A percentile compares a stretch with the other conserved stretches of the same genome.
Evolutionary conservation across 192 early-diverging fungal species (phyloP).

Genomic region (Entomortierella lignicola): DNA sequence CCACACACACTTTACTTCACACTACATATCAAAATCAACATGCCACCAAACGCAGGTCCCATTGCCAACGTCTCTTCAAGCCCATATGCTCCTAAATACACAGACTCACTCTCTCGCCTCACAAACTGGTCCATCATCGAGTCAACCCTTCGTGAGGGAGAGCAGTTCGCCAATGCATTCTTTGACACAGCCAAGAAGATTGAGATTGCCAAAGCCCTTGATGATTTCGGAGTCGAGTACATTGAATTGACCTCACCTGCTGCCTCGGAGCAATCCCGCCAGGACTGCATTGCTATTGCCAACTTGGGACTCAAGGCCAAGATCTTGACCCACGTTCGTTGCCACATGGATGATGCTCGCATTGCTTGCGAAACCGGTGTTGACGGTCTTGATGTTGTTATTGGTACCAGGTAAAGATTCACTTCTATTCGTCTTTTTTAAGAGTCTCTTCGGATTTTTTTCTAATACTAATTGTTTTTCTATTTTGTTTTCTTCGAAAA

Average conservation of each 20-base stretch:
- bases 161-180: slow-evolving; percentile 99
- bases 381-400: slow-evolving; percentile 97
- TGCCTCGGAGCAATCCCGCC: slow-evolving; percentile 95
- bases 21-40: background rate
- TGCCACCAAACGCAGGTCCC: slow-evolving; percentile 51
- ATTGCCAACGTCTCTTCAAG: slow-evolving; percentile 47
- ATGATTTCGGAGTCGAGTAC: slow-evolving; percentile 98
- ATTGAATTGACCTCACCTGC: slow-evolving; percentile 97
- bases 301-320: slow-evolving; percentile 97
- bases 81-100: slow-evolving; percentile 64
- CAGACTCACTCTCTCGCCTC: slow-evolving; percentile 84
- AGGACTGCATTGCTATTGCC: slow-evolving; percentile 91
- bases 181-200: slow-evolving; percentile 98
- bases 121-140: slow-evolving; percentile 97
- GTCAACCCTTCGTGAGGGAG: slow-evolving; percentile 96
- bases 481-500: background rate
- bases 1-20: background rate
- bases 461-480: background rate
- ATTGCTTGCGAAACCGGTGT: slow-evolving; percentile 98
- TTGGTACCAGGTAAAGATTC: slow-evolving; percentile 82
- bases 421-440: no score
- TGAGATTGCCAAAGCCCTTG: slow-evolving; percentile 98
- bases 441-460: background rate
- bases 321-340: slow-evolving; percentile 95
- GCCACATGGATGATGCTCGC: slow-evolving; percentile 98